Conservation (phyloP, 345 rosid species). For the Viola odorata region DNA sequence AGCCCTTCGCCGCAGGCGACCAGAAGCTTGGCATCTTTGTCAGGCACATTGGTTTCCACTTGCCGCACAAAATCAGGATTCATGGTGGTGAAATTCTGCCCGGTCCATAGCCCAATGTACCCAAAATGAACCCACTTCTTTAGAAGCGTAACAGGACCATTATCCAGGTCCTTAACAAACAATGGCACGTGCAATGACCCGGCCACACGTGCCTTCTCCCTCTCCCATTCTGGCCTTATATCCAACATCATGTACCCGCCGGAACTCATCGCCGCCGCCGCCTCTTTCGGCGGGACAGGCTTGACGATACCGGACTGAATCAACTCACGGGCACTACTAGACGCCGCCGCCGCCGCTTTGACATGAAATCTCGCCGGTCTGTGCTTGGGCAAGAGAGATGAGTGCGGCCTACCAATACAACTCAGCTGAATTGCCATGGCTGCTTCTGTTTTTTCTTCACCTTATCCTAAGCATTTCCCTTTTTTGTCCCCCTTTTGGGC, state of each 20-base stretch:
- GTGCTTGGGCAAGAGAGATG: constrained; percentile 4
- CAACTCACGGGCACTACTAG: constrained; percentile 35
- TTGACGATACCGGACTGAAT: constrained; percentile 57
- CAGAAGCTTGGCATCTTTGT: constrained; percentile 56
- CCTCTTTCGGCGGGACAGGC: constrained; percentile 57
- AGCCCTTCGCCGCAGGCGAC: constrained; percentile 96
- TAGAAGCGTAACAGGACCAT: constrained; percentile 58
- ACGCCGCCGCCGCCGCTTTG: constrained; percentile 8
- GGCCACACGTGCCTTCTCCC: constrained; percentile 65
- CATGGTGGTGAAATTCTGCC: constrained; percentile 67
- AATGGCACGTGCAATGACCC: constrained; percentile 79
- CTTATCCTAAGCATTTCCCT: neutral
- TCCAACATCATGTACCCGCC: constrained; percentile 60
- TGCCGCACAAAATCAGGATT: constrained; percentile 52
- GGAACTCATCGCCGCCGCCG: constrained; percentile 37
- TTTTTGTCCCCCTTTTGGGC: too few species aligned
- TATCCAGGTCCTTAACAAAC: constrained; percentile 63
- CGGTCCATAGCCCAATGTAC: constrained; percentile 89
- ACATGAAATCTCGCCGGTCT: constrained; percentile 19
- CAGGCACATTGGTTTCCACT: constrained; percentile 51
- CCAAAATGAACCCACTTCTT: constrained; percentile 96
- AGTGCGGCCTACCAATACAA: neutral
- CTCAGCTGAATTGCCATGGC: constrained; percentile 27
- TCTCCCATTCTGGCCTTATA: constrained; percentile 80
- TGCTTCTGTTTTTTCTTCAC: too few species aligned